These are phyloP conservation scores for Metschnikowia lochheadii DNA, from an alignment of 805 yeast genomes.

Conservation along the genomic window DNA sequence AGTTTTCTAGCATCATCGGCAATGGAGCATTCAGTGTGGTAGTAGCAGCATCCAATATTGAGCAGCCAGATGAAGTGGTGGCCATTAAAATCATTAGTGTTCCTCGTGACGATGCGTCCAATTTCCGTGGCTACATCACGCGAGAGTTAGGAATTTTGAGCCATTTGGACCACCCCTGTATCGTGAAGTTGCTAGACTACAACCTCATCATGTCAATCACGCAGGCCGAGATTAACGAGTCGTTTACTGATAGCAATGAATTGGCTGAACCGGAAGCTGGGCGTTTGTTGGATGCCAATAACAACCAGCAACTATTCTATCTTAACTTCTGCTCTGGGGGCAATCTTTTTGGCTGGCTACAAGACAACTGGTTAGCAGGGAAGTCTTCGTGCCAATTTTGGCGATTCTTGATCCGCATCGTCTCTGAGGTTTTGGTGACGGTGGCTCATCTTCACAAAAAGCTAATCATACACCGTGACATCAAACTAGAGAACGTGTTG, in stretches of 20 bases:
- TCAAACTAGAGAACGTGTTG: conserved; percentile 84
- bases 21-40: conserved; percentile 69
- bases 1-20: conserved; percentile 43
- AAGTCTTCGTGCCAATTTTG: conserved; percentile 31
- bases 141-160: conserved; percentile 70
- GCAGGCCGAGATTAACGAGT: conserved; percentile 21
- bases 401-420: conserved; percentile 53
- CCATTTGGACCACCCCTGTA: conserved; percentile 60
- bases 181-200: conserved; percentile 58
- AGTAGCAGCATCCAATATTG: conserved; percentile 39
- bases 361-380: conserved; percentile 23
- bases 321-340: conserved; percentile 83
- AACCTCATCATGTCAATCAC: conserved; percentile 28
- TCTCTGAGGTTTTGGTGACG: conserved; percentile 67
- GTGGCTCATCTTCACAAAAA: conserved; percentile 63
- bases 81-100: conserved; percentile 66
- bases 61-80: conserved; percentile 27
- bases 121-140: conserved; percentile 36
- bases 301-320: conserved; percentile 45
- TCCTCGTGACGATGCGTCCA: conserved; percentile 28
- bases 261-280: not conserved
- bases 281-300: conserved; percentile 8
- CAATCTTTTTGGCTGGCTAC: conserved; percentile 63
- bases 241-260: not conserved
- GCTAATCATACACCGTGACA: conserved; percentile 81